A percentile compares a stretch with the other conserved stretches of the same genome.
These are phyloP conservation scores for Cladophialophora immunda DNA, from an alignment of 2,329 filamentous ascomycete genomes.

Conservation along the genomic window DNA sequence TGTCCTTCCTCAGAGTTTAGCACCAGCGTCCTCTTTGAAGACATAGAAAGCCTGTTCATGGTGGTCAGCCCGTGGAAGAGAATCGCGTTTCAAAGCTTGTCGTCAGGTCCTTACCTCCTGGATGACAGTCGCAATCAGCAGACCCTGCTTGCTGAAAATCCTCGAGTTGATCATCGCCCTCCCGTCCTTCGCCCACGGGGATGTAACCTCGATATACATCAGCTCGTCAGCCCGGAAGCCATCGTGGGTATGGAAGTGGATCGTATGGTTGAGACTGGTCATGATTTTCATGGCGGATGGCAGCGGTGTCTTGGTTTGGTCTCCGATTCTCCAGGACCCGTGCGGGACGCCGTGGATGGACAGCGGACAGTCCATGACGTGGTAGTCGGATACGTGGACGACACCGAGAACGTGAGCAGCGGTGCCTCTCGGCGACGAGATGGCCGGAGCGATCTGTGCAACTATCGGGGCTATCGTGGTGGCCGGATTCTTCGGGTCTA, in stretches of 20 bases:
- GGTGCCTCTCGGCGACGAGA: slow-evolving; percentile 28
- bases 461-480: slow-evolving; percentile 35
- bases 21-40: slow-evolving; percentile 30
- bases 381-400: slow-evolving; percentile 39
- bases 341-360: slow-evolving; percentile 29
- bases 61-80: not conserved
- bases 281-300: slow-evolving; percentile 34
- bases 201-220: slow-evolving; percentile 37
- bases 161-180: slow-evolving; percentile 37
- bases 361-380: slow-evolving; percentile 39
- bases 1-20: slow-evolving; percentile 25
- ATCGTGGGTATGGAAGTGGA: slow-evolving; percentile 39
- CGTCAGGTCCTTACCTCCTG: slow-evolving; percentile 38
- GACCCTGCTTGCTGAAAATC: slow-evolving; percentile 35
- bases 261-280: slow-evolving; percentile 40
- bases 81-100: not conserved
- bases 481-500: slow-evolving; percentile 23
- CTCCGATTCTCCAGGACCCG: slow-evolving; percentile 33
- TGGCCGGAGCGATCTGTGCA: slow-evolving; percentile 36
- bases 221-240: slow-evolving; percentile 40
- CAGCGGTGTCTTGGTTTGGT: slow-evolving; percentile 25
- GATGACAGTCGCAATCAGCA: slow-evolving; percentile 38
- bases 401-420: slow-evolving; percentile 36
- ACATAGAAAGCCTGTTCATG: slow-evolving; percentile 38
- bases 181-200: slow-evolving; percentile 39